A percentile compares a stretch with the other conserved stretches of the same genome.
Evolutionary conservation across 306 rosid genomes (phyloP).

Genomic region (Oemleria cerasiformis): DNA sequence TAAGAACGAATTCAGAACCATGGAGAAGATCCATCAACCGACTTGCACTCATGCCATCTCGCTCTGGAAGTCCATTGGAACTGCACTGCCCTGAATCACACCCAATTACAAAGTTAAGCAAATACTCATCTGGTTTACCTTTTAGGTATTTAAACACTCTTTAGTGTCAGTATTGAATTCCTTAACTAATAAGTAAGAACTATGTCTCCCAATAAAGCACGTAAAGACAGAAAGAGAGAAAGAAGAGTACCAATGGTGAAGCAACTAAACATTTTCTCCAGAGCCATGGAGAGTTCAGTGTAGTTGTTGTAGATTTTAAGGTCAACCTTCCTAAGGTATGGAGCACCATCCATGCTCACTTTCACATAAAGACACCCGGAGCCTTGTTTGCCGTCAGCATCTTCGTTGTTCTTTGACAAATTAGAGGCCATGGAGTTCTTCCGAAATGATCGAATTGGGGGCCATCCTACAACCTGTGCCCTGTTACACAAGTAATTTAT

Average conservation of each 20-base stretch:
- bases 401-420: slow-evolving; percentile 57
- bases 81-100: slow-evolving; percentile 70
- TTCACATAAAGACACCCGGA: slow-evolving; percentile 71
- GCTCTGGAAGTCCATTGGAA: slow-evolving; percentile 58
- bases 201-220: neutral
- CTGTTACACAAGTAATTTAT: slow-evolving; percentile 44
- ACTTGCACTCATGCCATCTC: slow-evolving; percentile 75
- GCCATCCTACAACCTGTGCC: slow-evolving; percentile 99
- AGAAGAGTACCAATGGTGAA: slow-evolving; percentile 67
- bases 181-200: neutral
- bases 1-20: slow-evolving; percentile 81
- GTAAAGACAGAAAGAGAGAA: neutral
- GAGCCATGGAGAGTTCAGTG: slow-evolving; percentile 72
- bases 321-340: slow-evolving; percentile 89
- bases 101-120: slow-evolving; percentile 6
- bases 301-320: slow-evolving; percentile 71
- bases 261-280: slow-evolving; percentile 95
- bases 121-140: neutral
- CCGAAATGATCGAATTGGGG: slow-evolving; percentile 89
- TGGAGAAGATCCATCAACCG: slow-evolving; percentile 79
- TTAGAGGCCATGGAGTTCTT: slow-evolving; percentile 80
- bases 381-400: slow-evolving; percentile 58
- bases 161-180: slow-evolving; percentile 1
- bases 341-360: slow-evolving; percentile 99
- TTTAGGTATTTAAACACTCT: neutral